Evolutionary conservation across 2,329 filamentous ascomycete genomes (phyloP).

Genomic region (Sphaerulina populicola): DNA sequence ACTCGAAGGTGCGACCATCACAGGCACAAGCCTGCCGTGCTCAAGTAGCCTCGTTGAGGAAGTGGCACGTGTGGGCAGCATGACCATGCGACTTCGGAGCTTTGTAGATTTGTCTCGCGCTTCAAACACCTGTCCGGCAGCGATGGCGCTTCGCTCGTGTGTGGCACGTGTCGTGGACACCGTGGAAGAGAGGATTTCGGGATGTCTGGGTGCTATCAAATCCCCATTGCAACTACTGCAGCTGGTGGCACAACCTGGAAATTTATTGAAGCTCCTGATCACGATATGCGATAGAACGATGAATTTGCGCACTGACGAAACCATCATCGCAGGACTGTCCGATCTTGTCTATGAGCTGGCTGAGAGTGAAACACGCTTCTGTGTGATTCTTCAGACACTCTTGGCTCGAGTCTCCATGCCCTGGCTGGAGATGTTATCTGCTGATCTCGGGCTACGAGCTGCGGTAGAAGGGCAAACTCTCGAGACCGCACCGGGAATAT

Average conservation of each 20-base stretch:
- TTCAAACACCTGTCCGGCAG: conserved; percentile 29
- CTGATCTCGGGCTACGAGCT: conserved; percentile 18
- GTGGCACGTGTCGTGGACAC: conserved; percentile 35
- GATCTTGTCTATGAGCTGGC: conserved; percentile 16
- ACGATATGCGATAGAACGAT: conserved; percentile 7
- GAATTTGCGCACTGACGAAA: conserved; percentile 17
- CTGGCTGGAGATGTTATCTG: conserved; percentile 23
- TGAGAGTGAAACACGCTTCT: conserved; percentile 14
- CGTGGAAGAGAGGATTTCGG: conserved; percentile 36
- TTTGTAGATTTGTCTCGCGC: conserved; percentile 10
- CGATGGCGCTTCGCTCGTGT: conserved; percentile 38
- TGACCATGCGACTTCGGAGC: conserved; percentile 18
- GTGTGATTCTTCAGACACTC: conserved; percentile 14
- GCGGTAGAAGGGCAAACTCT: background rate
- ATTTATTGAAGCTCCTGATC: conserved; percentile 19
- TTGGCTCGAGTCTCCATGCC: conserved; percentile 23
- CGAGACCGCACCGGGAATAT: background rate
- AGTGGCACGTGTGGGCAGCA: conserved; percentile 35
- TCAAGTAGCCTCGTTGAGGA: conserved; percentile 47
- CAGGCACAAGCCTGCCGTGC: conserved; percentile 43
- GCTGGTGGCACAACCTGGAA: conserved; percentile 35
- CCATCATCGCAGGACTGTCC: conserved; percentile 21
- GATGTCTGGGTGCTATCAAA: conserved; percentile 22
- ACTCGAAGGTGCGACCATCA: conserved; percentile 40
- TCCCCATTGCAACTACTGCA: conserved; percentile 38